phyloP scores from a whole-genome alignment of 805 yeast genomes.

The Barnettozyma populi region DNA sequence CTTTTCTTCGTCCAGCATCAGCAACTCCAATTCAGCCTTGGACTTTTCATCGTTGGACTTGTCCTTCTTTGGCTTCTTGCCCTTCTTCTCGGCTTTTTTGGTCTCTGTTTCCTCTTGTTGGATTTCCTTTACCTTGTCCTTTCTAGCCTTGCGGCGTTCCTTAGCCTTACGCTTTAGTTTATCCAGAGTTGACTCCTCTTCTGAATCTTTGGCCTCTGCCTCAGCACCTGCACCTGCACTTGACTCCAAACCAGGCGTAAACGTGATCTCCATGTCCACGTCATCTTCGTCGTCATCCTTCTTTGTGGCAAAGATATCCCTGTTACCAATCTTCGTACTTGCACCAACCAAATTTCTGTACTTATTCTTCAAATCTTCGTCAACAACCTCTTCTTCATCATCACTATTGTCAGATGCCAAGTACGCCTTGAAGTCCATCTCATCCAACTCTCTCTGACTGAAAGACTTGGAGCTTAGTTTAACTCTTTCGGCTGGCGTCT shows the following conservation, averaged over 20 bases:
- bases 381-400: constrained; percentile 34
- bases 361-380: constrained; percentile 42
- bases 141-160: constrained; percentile 83
- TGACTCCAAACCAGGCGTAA: constrained; percentile 76
- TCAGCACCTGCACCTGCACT: constrained; percentile 27
- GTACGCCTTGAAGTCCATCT: constrained; percentile 89
- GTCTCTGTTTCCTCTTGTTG: constrained; percentile 49
- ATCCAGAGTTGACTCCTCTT: constrained; percentile 68
- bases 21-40: constrained; percentile 67
- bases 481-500: constrained; percentile 86
- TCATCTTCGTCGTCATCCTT: constrained; percentile 49
- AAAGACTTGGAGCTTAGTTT: constrained; percentile 75
- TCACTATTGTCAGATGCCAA: constrained; percentile 73
- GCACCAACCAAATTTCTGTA: constrained; percentile 54
- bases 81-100: constrained; percentile 35
- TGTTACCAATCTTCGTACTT: constrained; percentile 31
- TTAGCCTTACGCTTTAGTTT: constrained; percentile 82
- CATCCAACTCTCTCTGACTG: constrained; percentile 81
- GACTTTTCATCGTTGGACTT: constrained; percentile 34
- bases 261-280: constrained; percentile 92
- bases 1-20: constrained; percentile 44
- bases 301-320: constrained; percentile 30
- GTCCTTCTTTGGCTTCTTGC: constrained; percentile 18
- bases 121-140: constrained; percentile 64
- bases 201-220: constrained; percentile 28